Base-by-base conservation (phyloP, 345 rosid species). In the Geranium rotundifolium region DNA sequence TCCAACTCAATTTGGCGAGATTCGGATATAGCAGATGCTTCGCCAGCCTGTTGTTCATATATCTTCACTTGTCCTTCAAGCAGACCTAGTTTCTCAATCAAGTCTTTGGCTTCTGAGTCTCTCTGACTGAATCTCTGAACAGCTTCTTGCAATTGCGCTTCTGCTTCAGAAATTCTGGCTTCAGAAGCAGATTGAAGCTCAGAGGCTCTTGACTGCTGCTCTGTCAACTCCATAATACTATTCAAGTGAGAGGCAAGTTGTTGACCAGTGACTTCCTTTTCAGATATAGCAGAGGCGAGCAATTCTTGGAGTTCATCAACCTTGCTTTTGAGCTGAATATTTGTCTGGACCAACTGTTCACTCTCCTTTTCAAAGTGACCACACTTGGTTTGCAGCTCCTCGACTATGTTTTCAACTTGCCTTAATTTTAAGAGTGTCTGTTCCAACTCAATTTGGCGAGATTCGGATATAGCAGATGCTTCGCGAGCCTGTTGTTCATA, bases 221-320 rank as follows among this genome's bases (percentile, higher is more conserved):
- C 83, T 67, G 82, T 77, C 62, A 85, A 73, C 34, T 85, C 84
- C n/a, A 69, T 60, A 59, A 85, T 67, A 9, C 82, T 67, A 57
- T 18, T 65, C 70, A 66, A 19, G 52, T 85, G 84, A 57, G 80
- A 84, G 67, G 78, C 76, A 65, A 84, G 60, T 74, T 80, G 82
- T 69, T 76, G 79, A 73, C 82, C 58, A 8, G 78, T 69, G 58
- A 68, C 65, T 66, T 95, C 99, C 80, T 82, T 90, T 73, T 95
- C 95, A 19, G 79, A 84, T 65, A 71, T 64, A 58, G 82, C 71
- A 60, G 86, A 68, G 70, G 72, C 73, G 30, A 88, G 72, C 74
- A 80, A 67, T 64, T 82, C 90, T 64, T 90, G 81, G 65, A 90
- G 92, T 69, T 90, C 99, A 57, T 82, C 83, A 20, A 88, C 75